Percentiles rank a stretch among this genome's conserved stretches.
Evolutionary conservation across 2,329 filamentous ascomycete genomes (phyloP).

Genomic region (Calonectria fujianensis): DNA sequence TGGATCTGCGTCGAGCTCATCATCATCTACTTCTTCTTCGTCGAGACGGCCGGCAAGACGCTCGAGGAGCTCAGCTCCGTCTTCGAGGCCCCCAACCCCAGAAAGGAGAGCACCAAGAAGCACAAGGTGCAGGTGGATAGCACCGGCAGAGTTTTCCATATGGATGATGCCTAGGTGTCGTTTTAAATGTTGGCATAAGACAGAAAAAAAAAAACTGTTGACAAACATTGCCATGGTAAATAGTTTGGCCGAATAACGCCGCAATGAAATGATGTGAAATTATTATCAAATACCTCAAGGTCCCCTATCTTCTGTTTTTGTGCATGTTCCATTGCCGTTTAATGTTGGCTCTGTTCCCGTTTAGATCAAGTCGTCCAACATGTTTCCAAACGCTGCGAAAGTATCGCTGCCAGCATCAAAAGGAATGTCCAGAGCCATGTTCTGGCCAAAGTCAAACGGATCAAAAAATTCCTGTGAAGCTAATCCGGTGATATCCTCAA

Average conservation of each 20-base stretch:
- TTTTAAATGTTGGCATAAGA: neutral
- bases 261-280: constrained; percentile 1
- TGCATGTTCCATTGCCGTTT: neutral
- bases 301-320: neutral
- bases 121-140: constrained; percentile 51
- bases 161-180: neutral
- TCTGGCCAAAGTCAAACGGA: constrained; percentile 40
- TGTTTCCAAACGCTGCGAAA: constrained; percentile 32
- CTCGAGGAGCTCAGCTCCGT: constrained; percentile 77
- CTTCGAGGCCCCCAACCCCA: constrained; percentile 57
- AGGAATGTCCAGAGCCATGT: constrained; percentile 41
- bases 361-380: constrained; percentile 36
- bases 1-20: constrained; percentile 55
- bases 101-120: constrained; percentile 55
- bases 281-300: neutral
- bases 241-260: neutral
- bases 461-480: constrained; percentile 5
- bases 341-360: neutral
- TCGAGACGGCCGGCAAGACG: constrained; percentile 66
- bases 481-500: constrained; percentile 3
- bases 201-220: neutral
- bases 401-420: constrained; percentile 36
- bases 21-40: constrained; percentile 65
- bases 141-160: constrained; percentile 31
- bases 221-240: neutral